Evolutionary conservation across 1,284 basidiomycete species (phyloP).

Genomic region (Leccinum pachyderme): DNA sequence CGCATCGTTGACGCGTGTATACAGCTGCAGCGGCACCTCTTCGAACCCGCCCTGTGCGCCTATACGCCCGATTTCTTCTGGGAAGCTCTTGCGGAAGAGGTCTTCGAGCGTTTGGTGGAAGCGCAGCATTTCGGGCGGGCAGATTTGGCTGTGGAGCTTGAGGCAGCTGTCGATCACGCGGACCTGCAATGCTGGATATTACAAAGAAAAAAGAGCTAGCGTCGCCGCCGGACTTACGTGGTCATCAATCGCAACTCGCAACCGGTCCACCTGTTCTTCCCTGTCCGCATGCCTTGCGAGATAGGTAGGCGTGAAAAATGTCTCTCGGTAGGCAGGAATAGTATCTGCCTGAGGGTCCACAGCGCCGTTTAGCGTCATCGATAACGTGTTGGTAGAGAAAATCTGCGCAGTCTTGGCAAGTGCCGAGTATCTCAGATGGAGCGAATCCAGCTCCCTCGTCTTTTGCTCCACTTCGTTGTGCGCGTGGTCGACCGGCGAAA

Average conservation of each 20-base stretch:
- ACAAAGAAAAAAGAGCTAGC: neutral
- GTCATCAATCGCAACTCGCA: slow-evolving; percentile 76
- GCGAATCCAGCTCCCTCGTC: slow-evolving; percentile 69
- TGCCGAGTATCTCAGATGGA: slow-evolving; percentile 72
- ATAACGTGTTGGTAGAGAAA: slow-evolving; percentile 79
- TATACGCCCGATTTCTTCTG: slow-evolving; percentile 79
- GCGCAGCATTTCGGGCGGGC: slow-evolving; percentile 81
- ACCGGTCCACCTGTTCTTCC: slow-evolving; percentile 64
- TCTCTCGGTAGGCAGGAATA: slow-evolving; percentile 73
- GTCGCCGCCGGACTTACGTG: slow-evolving; percentile 51
- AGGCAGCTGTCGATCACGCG: slow-evolving; percentile 83
- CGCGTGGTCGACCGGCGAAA: slow-evolving; percentile 87
- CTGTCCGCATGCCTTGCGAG: slow-evolving; percentile 68
- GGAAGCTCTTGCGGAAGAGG: slow-evolving; percentile 88
- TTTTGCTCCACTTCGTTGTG: slow-evolving; percentile 77
- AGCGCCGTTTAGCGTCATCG: slow-evolving; percentile 84
- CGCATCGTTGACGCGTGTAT: slow-evolving; percentile 39
- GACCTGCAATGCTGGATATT: slow-evolving; percentile 43
- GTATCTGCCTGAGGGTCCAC: slow-evolving; percentile 83
- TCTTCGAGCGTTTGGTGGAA: slow-evolving; percentile 91
- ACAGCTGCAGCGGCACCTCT: slow-evolving; percentile 30
- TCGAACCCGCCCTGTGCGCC: slow-evolving; percentile 43
- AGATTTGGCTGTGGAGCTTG: slow-evolving; percentile 78
- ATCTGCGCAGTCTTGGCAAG: slow-evolving; percentile 74
- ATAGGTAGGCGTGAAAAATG: slow-evolving; percentile 78